Evolutionary conservation across 345 rosid genomes (phyloP).

Genomic region (Ailanthus altissimus): DNA sequence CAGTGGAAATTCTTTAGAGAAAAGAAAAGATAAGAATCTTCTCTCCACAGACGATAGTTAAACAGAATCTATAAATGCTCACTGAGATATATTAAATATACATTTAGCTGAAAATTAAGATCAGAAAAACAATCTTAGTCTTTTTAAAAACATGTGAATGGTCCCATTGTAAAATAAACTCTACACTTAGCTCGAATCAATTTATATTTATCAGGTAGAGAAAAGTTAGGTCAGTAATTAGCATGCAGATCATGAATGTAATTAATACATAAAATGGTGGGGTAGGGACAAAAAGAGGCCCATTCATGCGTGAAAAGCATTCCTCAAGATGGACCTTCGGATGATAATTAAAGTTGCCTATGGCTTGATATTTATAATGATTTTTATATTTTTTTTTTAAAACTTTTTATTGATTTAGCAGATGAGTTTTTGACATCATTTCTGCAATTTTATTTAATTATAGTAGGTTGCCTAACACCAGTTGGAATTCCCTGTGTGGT

Average conservation of each 20-base stretch:
- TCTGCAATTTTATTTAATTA: background rate
- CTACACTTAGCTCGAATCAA: too few species aligned
- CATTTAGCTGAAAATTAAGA: too few species aligned
- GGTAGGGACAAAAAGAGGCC: background rate
- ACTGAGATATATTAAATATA: too few species aligned
- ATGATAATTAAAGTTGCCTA: slow-evolving; percentile 20
- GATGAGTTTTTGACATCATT: background rate
- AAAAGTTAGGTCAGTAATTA: slow-evolving; percentile 1
- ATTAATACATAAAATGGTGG: background rate
- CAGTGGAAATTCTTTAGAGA: too few species aligned
- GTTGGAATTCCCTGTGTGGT: background rate
- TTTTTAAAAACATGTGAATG: too few species aligned
- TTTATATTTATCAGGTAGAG: background rate
- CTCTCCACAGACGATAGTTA: too few species aligned
- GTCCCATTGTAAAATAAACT: too few species aligned
- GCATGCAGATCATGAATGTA: background rate
- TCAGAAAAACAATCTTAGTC: too few species aligned
- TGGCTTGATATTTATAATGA: background rate
- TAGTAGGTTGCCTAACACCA: slow-evolving; percentile 22
- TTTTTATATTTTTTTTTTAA: background rate
- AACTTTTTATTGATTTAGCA: background rate
- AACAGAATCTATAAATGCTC: too few species aligned
- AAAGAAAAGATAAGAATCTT: too few species aligned
- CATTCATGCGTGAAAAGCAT: slow-evolving; percentile 25
- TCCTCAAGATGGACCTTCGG: slow-evolving; percentile 7